Evolutionary conservation across 192 early-diverging fungal species (phyloP).

Genomic region (Coemansia sp.): DNA sequence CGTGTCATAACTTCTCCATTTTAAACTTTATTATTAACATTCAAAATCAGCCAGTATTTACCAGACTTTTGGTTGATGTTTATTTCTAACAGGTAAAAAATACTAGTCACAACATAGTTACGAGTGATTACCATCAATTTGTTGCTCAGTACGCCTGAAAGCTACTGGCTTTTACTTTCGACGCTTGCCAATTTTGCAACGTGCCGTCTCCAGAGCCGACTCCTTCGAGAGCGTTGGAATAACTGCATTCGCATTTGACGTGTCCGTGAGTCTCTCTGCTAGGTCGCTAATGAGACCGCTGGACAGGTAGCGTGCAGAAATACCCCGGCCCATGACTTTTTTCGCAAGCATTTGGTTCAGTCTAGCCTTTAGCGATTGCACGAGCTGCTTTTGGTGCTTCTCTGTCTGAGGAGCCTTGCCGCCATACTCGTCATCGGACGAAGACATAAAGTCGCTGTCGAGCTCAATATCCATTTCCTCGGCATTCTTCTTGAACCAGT

Average conservation of each 20-base stretch:
- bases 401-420: conserved; percentile 13
- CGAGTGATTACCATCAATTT: not conserved
- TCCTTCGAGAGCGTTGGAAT: conserved; percentile 36
- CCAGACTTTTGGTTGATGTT: no score
- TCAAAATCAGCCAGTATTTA: no score
- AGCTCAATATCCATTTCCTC: conserved; percentile 76
- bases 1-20: conserved; percentile 70
- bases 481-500: conserved; percentile 78
- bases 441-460: conserved; percentile 65
- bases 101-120: no score
- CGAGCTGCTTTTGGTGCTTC: conserved; percentile 26
- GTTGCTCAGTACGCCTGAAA: not conserved
- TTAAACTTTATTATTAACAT: no score
- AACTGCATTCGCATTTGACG: conserved; percentile 11
- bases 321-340: conserved; percentile 35
- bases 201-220: conserved; percentile 38
- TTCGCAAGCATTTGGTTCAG: conserved; percentile 29
- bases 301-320: conserved; percentile 63
- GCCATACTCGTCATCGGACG: conserved; percentile 30
- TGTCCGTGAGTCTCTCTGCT: conserved; percentile 59
- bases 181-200: conserved; percentile 2
- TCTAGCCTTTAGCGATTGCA: conserved; percentile 18
- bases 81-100: no score
- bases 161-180: not conserved
- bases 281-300: conserved; percentile 61